These are phyloP conservation scores for Globisporangium acanthophoron DNA, from an alignment of 352 stramenopile species.

Conservation along the genomic window DNA sequence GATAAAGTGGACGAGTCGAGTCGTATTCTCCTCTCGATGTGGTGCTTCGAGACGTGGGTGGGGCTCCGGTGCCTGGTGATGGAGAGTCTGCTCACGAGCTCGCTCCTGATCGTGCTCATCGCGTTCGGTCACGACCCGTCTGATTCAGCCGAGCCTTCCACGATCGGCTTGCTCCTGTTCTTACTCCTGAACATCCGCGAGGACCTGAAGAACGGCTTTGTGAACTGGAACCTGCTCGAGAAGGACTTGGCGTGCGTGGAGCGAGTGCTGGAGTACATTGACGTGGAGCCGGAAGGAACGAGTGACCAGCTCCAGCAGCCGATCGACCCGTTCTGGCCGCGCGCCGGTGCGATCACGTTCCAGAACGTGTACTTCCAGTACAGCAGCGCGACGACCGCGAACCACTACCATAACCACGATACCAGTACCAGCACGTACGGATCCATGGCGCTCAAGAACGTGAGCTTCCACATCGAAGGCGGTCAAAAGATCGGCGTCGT, in stretches of 20 bases:
- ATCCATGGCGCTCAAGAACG: constrained; percentile 34
- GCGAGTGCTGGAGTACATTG: constrained; percentile 34
- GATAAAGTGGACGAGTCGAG: constrained; percentile 29
- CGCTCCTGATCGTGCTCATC: constrained; percentile 32
- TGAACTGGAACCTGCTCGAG: constrained; percentile 35
- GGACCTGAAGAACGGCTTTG: constrained; percentile 12
- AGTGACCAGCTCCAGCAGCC: constrained; percentile 1
- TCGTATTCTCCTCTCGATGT: constrained; percentile 27
- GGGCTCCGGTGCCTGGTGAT: constrained; percentile 25
- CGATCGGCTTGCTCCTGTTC: constrained; percentile 38
- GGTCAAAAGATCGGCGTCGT: constrained; percentile 58
- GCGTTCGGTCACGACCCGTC: constrained; percentile 20
- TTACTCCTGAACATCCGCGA: constrained; percentile 33
- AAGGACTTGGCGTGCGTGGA: constrained; percentile 25
- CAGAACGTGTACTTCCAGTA: constrained; percentile 29
- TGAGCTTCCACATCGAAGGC: constrained; percentile 36
- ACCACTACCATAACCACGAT: constrained; percentile 25
- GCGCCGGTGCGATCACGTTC: constrained; percentile 26
- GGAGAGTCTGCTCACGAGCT: constrained; percentile 27
- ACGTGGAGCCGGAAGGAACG: constrained; percentile 9
- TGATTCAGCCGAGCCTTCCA: constrained; percentile 6
- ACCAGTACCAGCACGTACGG: not conserved
- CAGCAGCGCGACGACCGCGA: not conserved
- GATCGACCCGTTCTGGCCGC: constrained; percentile 23
- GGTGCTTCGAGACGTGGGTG: constrained; percentile 28